Base-by-base conservation (phyloP, 2,329 filamentous ascomycete species). In the Xylariaceae sp. region DNA sequence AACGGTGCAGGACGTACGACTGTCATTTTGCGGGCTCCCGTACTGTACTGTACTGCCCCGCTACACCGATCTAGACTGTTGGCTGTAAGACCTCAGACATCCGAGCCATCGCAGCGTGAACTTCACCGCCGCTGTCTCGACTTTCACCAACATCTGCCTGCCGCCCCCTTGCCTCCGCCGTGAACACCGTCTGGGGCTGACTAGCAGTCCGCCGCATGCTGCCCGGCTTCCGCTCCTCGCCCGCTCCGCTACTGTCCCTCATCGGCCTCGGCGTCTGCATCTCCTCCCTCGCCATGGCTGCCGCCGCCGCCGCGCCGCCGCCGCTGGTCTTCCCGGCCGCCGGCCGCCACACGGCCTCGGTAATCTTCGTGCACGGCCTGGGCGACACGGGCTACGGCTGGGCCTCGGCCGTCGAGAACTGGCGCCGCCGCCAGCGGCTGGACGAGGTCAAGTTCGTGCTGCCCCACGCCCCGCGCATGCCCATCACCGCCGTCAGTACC, bases 361-460 rank as follows among this genome's bases (percentile, higher is more conserved):
- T 96, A 51, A 96, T 98, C 52, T 88, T 95, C 61, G 73, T 85
- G 33, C 92, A 98, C 59, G 92, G 92, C 11, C 69, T 98, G 24
- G 92, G 92, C 43, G 92, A 96, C 57, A 82, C 71, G 19, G 84
- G 83, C 27, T 68, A 75, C 46, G 84, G 84, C 47, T 90, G 85
- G 89, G 73, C 83, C 28, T 78, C 77, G 37, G 75, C 92, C 14
- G 87, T 92, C 19, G 81, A 94, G 66, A 87, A 90, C 60, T 95
- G 83, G 82, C 79, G 87, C 35, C 72, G 80, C 21, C 75, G 84
- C 32, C 75, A 78, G 58, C 80, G 81, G 53, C 86, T 96, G 44
- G 77, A 88, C 37, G 83, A 95, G 61, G 85, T 94, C 57, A 83
- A 90, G 55, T 96, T 96, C 60, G 77, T 98, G 53, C 81, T 98